phyloP scores from a whole-genome alignment of 2,329 filamentous ascomycete genomes.

The Penicillium sp. region DNA sequence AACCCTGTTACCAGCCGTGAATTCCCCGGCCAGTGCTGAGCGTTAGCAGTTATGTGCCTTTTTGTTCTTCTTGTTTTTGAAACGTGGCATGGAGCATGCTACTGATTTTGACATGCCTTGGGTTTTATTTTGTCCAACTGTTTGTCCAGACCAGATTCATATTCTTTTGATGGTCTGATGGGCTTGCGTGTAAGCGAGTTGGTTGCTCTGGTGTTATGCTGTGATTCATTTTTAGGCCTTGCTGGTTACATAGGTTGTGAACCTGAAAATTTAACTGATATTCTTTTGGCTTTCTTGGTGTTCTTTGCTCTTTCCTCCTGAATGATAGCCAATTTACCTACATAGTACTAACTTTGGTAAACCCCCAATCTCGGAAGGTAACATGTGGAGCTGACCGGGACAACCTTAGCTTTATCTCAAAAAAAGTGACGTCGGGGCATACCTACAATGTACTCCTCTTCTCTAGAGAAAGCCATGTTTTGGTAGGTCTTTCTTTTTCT shows the following conservation, averaged over 20 bases:
- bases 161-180: not conserved
- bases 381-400: not conserved
- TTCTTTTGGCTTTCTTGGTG: not conserved
- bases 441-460: not conserved
- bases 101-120: not conserved
- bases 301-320: not conserved
- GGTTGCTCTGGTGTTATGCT: not conserved
- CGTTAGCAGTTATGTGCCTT: not conserved
- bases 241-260: not conserved
- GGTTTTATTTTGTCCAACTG: not conserved
- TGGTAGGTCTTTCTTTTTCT: too few relatives aligned
- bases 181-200: constrained; percentile 4
- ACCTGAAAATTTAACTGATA: not conserved
- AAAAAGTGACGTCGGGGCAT: not conserved
- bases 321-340: not conserved
- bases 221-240: not conserved
- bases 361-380: not conserved
- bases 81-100: not conserved
- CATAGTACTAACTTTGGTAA: not conserved
- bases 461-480: not conserved
- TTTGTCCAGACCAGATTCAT: not conserved
- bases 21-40: constrained; percentile 36
- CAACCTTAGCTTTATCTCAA: not conserved
- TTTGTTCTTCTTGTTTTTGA: not conserved
- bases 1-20: constrained; percentile 39